Percentiles rank a stretch among this genome's conserved stretches.
phyloP scores from a whole-genome alignment of 2,329 filamentous ascomycete species.

The Ophiostoma australiae region DNA sequence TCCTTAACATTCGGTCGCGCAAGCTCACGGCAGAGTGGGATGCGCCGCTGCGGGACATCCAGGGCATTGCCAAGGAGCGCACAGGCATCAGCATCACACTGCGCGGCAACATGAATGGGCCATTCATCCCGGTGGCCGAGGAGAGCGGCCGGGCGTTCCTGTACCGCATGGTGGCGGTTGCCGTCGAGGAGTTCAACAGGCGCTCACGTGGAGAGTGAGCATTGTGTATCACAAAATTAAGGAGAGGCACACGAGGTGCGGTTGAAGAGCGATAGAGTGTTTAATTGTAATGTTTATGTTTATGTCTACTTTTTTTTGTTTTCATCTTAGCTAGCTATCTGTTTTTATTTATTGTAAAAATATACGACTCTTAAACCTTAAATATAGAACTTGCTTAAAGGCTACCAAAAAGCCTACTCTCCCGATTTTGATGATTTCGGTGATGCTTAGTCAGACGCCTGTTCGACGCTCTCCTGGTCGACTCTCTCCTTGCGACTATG shows the following conservation, averaged over 20 bases:
- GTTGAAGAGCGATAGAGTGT: not conserved
- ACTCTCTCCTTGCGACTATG: conserved; percentile 6
- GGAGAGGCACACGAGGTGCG: not conserved
- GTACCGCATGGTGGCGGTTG: conserved; percentile 61
- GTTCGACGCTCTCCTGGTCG: conserved; percentile 1
- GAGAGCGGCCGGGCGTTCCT: conserved; percentile 65
- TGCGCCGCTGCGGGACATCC: conserved; percentile 88
- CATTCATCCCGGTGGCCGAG: conserved; percentile 90
- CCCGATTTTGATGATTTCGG: too few relatives aligned
- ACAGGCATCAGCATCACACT: conserved; percentile 87
- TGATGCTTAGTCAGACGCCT: not conserved
- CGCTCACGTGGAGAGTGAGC: conserved; percentile 38
- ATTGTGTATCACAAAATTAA: not conserved
- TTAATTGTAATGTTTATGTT: conserved; percentile 2
- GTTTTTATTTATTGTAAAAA: not conserved
- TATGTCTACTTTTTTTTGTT: not conserved
- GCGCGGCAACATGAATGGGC: conserved; percentile 86
- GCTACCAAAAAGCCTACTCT: too few relatives aligned
- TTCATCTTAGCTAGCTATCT: not conserved
- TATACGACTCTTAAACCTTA: not conserved
- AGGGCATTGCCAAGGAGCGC: conserved; percentile 94
- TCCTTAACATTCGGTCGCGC: conserved; percentile 84
- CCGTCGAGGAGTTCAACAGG: conserved; percentile 63
- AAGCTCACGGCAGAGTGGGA: conserved; percentile 91
- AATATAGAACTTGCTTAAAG: not conserved